These are phyloP conservation scores for Periconia macrospinosa DNA, from an alignment of 2,329 filamentous ascomycete genomes.

Conservation along the genomic window DNA sequence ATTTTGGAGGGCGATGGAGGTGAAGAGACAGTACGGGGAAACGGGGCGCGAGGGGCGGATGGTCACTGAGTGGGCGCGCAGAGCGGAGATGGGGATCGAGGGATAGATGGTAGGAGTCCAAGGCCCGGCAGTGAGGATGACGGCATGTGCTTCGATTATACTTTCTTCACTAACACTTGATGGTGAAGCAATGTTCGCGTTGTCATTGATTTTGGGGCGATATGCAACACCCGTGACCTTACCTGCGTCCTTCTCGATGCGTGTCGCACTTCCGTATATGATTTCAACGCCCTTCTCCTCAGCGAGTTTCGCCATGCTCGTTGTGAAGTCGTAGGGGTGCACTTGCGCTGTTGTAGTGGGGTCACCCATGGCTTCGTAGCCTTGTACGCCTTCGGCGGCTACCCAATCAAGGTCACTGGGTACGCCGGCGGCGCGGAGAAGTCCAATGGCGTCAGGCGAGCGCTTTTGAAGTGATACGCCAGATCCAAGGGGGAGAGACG, in stretches of 20 bases:
- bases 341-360: conserved; percentile 86
- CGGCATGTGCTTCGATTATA: conserved; percentile 58
- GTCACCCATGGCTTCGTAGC: conserved; percentile 83
- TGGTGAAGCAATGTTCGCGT: conserved; percentile 8
- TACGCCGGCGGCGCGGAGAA: conserved; percentile 61
- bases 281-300: conserved; percentile 62
- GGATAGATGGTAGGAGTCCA: conserved; percentile 61
- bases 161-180: conserved; percentile 24
- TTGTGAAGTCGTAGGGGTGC: conserved; percentile 90
- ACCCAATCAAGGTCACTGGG: conserved; percentile 87
- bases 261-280: conserved; percentile 68
- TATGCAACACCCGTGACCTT: conserved; percentile 67
- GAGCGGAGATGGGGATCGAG: conserved; percentile 58
- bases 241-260: conserved; percentile 62
- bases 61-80: conserved; percentile 66
- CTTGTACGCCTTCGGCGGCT: conserved; percentile 63
- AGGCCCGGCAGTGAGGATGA: conserved; percentile 64
- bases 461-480: conserved; percentile 60
- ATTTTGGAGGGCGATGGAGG: conserved; percentile 73
- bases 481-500: conserved; percentile 8
- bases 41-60: conserved; percentile 62
- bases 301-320: conserved; percentile 76
- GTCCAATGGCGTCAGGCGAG: conserved; percentile 52
- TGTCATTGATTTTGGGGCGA: conserved; percentile 48
- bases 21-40: conserved; percentile 79